Conservation (phyloP, 768 basidiomycete species). For the Pleurotus tuoliensis region DNA sequence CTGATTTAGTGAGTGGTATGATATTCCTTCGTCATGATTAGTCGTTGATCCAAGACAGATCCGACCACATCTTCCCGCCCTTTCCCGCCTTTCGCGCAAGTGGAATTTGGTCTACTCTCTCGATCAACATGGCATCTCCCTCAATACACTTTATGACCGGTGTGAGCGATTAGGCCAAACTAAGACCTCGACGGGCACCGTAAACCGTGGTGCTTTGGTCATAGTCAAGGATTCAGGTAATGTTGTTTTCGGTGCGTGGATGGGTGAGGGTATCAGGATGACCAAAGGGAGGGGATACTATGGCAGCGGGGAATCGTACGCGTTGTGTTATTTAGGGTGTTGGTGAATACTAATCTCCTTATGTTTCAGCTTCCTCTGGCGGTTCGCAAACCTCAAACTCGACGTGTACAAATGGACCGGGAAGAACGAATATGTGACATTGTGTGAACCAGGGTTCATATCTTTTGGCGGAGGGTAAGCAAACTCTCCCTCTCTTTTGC, state of each 20-base stretch:
- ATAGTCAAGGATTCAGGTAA: constrained; percentile 63
- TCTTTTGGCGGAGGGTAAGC: constrained; percentile 92
- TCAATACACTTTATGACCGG: constrained; percentile 78
- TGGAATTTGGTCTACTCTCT: constrained; percentile 88
- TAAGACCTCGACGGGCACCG: constrained; percentile 20
- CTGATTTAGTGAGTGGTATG: constrained; percentile 49
- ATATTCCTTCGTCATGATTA: background rate
- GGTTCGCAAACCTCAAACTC: constrained; percentile 42
- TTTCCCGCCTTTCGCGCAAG: constrained; percentile 60
- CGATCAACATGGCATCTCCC: constrained; percentile 92
- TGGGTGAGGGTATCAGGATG: constrained; percentile 65
- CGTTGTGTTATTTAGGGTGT: constrained; percentile 9
- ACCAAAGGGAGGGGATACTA: constrained; percentile 69
- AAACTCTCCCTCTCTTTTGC: background rate
- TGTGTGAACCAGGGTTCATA: constrained; percentile 77
- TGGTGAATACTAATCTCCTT: background rate
- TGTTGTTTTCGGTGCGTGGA: constrained; percentile 76
- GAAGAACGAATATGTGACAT: constrained; percentile 83
- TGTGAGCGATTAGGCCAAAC: constrained; percentile 43
- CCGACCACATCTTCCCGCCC: constrained; percentile 66
- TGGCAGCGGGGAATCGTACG: constrained; percentile 84
- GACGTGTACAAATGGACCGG: constrained; percentile 82
- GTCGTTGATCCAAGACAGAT: constrained; percentile 40
- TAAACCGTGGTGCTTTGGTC: constrained; percentile 48
- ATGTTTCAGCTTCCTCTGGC: constrained; percentile 70